Conservation (phyloP, 495 filamentous ascomycete genomes). For the Xanthoparmelia taractica region DNA sequence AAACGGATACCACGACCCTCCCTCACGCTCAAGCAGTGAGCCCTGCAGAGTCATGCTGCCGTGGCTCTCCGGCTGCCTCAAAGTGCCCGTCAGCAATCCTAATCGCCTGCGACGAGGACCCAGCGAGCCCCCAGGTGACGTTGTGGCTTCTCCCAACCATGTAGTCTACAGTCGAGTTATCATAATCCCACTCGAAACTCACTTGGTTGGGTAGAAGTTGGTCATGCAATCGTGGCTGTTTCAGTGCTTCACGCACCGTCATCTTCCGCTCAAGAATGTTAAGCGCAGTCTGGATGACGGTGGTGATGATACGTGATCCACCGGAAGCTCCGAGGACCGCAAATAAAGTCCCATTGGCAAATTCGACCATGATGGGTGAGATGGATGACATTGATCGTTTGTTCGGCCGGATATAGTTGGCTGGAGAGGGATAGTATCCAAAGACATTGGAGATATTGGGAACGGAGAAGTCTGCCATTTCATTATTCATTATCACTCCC, state of each 20-base stretch:
- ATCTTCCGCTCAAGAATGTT: slow-evolving; percentile 59
- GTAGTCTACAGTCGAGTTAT: slow-evolving; percentile 55
- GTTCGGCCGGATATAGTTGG: slow-evolving; percentile 70
- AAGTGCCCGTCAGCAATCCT: slow-evolving; percentile 60
- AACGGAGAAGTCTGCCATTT: slow-evolving; percentile 67
- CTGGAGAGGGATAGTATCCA: slow-evolving; percentile 68
- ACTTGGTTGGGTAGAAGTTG: slow-evolving; percentile 68
- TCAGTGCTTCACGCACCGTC: slow-evolving; percentile 52
- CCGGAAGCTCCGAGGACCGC: slow-evolving; percentile 72
- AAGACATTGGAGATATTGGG: slow-evolving; percentile 69
- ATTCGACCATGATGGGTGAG: slow-evolving; percentile 60
- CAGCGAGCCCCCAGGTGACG: slow-evolving; percentile 35
- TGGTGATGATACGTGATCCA: slow-evolving; percentile 80
- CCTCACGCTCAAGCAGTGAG: slow-evolving; percentile 45
- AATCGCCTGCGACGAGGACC: slow-evolving; percentile 61
- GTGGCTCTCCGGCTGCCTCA: slow-evolving; percentile 67
- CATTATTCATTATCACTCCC: slow-evolving; percentile 79
- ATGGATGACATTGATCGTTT: slow-evolving; percentile 79
- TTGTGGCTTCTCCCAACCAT: slow-evolving; percentile 60
- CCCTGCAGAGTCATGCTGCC: slow-evolving; percentile 65
- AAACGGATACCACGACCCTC: too few relatives aligned
- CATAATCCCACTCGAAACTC: slow-evolving; percentile 60
- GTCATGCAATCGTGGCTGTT: slow-evolving; percentile 66
- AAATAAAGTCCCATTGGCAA: slow-evolving; percentile 54
- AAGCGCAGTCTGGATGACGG: slow-evolving; percentile 65